Base-by-base conservation (phyloP, 139 green algal genomes). In the Chlamydomonas incerta region DNA sequence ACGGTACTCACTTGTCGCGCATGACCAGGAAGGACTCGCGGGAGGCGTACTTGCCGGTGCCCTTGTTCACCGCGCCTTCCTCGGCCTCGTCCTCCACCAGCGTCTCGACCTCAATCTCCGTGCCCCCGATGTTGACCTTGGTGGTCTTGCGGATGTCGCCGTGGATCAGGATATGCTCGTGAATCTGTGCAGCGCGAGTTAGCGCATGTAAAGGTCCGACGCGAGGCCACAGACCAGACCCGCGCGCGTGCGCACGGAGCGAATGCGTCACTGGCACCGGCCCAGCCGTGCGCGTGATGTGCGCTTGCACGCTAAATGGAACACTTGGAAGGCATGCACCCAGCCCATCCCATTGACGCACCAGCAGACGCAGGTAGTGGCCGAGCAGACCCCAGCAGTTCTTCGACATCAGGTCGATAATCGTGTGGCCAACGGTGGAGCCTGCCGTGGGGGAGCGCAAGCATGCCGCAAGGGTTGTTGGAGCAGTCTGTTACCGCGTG, bases 341-440 rank as follows among this genome's bases (percentile, higher is more conserved):
- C 57, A 14, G 11, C 57, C 57, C 57, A 3, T 29, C 17, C 23
- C 71, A 20, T 9, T 55, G 0, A 31, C 76, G n/a, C 65, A 93
- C 87, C 90, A 90, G 91, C 72, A 90, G 68, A 55, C 90, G 90
- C 46, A 94, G 76, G 62, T 83, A 77, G 69, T 94, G 90, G 28
- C 83, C 91, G 0, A 93, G 35, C 34, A 94, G 47, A 72, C 88
- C 88, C 92, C 92, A 93, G n/a, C 90, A 47, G 63, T 94, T 93
- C 86, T 96, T 96, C 46, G 91, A 93, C n/a, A 93, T 41, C 67
- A 96, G 75, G 70, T 96, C 93, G 15, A 85, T 72, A 6, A 95
- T 52, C 8, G 85, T 91, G 72, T 92, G 87, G 23, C 52, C 80
- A 71, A 86, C 79, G 35, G 67, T 79, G 9, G 79, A 85, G 50